Percentiles rank a stretch among this genome's conserved stretches.
Conservation (phyloP, 1,284 basidiomycete species). For the Moesziomyces aphidis region DNA sequence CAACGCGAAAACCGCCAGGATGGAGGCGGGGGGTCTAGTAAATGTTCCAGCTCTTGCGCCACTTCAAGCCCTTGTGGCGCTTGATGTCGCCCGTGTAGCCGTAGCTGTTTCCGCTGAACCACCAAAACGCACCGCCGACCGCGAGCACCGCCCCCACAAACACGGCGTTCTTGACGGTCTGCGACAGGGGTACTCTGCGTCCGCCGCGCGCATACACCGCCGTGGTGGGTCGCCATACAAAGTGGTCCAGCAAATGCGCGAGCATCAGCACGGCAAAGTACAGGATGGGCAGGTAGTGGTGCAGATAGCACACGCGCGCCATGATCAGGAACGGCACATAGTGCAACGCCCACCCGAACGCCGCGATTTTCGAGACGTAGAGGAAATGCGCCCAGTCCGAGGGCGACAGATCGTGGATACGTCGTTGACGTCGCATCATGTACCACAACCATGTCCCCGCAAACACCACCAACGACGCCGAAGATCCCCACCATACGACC, state of each 20-base stretch:
- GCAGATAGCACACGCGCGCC: conserved; percentile 80
- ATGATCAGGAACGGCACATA: conserved; percentile 83
- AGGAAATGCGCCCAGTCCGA: conserved; percentile 91
- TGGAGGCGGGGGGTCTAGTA: too few species aligned
- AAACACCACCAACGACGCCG: conserved; percentile 76
- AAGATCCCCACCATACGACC: conserved; percentile 88
- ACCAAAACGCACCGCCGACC: conserved; percentile 88
- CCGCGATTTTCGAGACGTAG: conserved; percentile 90
- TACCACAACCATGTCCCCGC: conserved; percentile 76
- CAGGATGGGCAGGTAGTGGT: conserved; percentile 86
- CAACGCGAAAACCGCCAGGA: too few species aligned
- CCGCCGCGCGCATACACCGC: conserved; percentile 54
- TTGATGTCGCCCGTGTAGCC: conserved; percentile 87
- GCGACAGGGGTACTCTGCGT: conserved; percentile 69
- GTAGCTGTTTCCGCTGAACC: conserved; percentile 89
- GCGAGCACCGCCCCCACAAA: conserved; percentile 76
- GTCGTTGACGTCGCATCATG: conserved; percentile 84
- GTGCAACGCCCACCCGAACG: conserved; percentile 92
- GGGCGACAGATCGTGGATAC: conserved; percentile 89
- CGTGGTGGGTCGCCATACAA: conserved; percentile 71
- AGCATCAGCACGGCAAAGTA: conserved; percentile 95
- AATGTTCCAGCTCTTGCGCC: conserved; percentile 67
- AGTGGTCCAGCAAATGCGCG: conserved; percentile 90
- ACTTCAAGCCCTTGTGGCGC: conserved; percentile 55
- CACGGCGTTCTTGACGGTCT: conserved; percentile 76